phyloP scores from a whole-genome alignment of 2,329 filamentous ascomycete species.

The Colletotrichum sp. region DNA sequence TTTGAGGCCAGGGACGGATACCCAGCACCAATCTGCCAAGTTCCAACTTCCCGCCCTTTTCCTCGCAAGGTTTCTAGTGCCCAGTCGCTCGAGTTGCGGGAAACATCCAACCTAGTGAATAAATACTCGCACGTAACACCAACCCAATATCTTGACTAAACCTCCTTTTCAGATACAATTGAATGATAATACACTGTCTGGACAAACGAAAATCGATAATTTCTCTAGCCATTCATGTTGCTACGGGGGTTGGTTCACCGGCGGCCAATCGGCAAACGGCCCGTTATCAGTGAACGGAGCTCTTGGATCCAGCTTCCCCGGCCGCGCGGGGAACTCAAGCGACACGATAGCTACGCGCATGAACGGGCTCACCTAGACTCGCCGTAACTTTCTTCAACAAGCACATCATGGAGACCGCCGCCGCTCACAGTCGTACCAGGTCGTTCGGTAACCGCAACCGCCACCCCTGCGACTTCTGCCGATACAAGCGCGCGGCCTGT shows the following conservation, averaged over 20 bases:
- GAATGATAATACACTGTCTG: neutral
- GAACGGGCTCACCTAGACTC: neutral
- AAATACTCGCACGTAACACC: neutral
- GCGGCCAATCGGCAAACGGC: constrained; percentile 4
- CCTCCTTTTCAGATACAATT: neutral
- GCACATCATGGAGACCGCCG: constrained; percentile 7
- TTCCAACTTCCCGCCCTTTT: neutral
- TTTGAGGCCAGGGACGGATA: neutral
- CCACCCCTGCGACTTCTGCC: constrained; percentile 14
- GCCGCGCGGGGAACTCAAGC: neutral
- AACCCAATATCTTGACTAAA: neutral
- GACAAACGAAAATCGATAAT: neutral
- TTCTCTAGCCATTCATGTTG: neutral
- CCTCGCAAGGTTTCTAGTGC: neutral
- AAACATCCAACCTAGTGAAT: neutral
- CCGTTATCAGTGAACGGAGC: neutral
- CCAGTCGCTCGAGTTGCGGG: neutral
- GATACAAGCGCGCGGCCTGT: constrained; percentile 15
- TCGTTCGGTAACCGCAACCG: neutral
- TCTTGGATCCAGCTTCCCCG: neutral
- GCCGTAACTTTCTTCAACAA: neutral
- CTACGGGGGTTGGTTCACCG: neutral
- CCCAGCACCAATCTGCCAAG: neutral
- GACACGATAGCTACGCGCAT: neutral
- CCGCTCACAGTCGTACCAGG: neutral